These are phyloP conservation scores for Phytopythium aichiense DNA, from an alignment of 352 stramenopile genomes.

Conservation along the genomic window DNA sequence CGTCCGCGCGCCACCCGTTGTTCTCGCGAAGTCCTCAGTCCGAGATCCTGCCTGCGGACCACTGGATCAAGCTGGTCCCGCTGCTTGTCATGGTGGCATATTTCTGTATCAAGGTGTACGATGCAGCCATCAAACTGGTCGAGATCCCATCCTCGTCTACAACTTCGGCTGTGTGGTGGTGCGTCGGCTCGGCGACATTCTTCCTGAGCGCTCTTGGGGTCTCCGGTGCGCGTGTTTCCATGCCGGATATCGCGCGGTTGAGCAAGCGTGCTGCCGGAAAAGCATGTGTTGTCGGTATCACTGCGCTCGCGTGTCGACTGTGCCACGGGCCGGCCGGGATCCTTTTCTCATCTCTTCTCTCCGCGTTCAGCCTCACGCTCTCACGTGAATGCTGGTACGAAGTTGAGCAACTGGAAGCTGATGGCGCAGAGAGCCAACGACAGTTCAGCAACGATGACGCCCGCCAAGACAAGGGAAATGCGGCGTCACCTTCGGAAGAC, in stretches of 20 bases:
- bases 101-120: conserved; percentile 51
- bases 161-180: conserved; percentile 34
- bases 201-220: conserved; percentile 45
- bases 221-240: conserved; percentile 36
- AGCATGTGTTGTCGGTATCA: conserved; percentile 40
- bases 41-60: conserved; percentile 47
- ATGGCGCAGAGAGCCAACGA: not conserved
- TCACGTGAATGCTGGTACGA: conserved; percentile 74
- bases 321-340: conserved; percentile 40
- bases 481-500: too few relatives aligned
- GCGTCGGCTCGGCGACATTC: conserved; percentile 37
- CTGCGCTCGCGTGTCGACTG: conserved; percentile 37
- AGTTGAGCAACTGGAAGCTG: conserved; percentile 26
- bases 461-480: not conserved
- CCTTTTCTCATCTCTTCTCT: conserved; percentile 52
- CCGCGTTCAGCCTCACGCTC: conserved; percentile 63
- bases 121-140: conserved; percentile 35
- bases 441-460: not conserved
- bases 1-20: conserved; percentile 10
- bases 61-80: conserved; percentile 78
- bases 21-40: conserved; percentile 18
- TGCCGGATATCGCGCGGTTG: conserved; percentile 24
- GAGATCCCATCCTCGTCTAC: conserved; percentile 35
- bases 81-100: conserved; percentile 61
- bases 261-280: conserved; percentile 27